Evolutionary conservation across 306 rosid genomes (phyloP).

Genomic region (Morella rubra): DNA sequence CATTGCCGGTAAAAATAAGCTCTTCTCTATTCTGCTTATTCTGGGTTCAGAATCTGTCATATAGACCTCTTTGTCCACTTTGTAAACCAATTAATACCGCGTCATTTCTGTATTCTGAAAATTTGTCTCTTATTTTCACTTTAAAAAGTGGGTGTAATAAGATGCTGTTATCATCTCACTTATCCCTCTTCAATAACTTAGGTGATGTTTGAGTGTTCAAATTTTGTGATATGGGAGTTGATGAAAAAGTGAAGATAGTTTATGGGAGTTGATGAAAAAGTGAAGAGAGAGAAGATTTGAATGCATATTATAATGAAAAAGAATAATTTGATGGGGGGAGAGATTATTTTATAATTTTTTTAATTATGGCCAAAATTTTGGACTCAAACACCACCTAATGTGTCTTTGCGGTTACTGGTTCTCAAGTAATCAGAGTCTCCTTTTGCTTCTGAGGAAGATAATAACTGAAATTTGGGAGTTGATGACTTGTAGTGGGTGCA

Average conservation of each 20-base stretch:
- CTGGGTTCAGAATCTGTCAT: conserved; percentile 5
- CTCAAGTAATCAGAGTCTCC: background rate
- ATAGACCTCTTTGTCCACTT: background rate
- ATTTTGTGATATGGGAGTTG: too few species aligned
- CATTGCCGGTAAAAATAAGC: conserved; percentile 68
- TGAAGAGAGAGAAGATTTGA: too few species aligned
- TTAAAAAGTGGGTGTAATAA: background rate
- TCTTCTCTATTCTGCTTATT: conserved; percentile 1
- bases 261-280: too few species aligned
- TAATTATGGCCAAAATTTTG: too few species aligned
- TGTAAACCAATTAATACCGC: background rate
- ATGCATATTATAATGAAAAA: too few species aligned
- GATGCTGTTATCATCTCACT: background rate
- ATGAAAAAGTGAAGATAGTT: too few species aligned
- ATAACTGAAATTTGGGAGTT: conserved; percentile 22
- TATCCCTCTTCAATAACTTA: background rate
- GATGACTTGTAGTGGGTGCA: conserved; percentile 18
- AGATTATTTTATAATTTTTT: too few species aligned
- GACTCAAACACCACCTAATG: too few species aligned
- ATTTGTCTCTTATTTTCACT: background rate
- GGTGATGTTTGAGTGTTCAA: background rate
- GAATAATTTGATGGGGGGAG: too few species aligned
- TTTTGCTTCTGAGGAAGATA: conserved; percentile 1
- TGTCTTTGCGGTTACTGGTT: background rate
- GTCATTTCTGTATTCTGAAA: background rate